Evolutionary conservation across 2,329 filamentous ascomycete species (phyloP), one percentile per base, ranked within the genome.

Genomic region (Fusarium sp.): DNA sequence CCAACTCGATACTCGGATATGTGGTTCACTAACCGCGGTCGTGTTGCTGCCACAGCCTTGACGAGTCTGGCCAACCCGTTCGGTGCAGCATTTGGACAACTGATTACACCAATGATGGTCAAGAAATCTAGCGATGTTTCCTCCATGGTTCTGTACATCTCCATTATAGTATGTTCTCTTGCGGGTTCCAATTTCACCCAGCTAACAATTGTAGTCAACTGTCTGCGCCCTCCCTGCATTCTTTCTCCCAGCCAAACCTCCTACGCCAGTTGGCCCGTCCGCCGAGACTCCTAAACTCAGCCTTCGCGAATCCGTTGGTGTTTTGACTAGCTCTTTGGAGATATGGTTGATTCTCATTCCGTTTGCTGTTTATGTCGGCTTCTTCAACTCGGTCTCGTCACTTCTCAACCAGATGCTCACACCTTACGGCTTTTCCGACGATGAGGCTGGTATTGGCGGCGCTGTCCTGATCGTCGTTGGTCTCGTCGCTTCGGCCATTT

Each of bases 381-480:
- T 96, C 82, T 99, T 99, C 88, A 98, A 98, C 84, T 91, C 91
- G 70, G 83, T 94, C 70, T 96, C 94, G 49, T 92, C 92, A 3
- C 87, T 98, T 2, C 85, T 98, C 11, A 97, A 95, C 81, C 95
- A 97, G 76, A 92, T 98, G 76, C 87, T 98, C 67, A 83, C 87
- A 39, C 96, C 96, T 0, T 95, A 97, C 80, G 92, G 88, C 73
- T 97, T 93, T 85, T 86, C 82, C 61, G 91, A 97, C 77, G 90
- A 91, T 68, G 86, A 97, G 56, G 92, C 95, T 22, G 96, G 96
- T 33, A 94, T 98, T 73, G 93, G 90, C 13, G 96, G 96, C 67
- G 96, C 92, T 1, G 79, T 98, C 10, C 86, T 98, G 33, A 98
- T 98, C 76, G 84, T 97, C 46, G 92, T 96, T 53, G 96, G 96